Evolutionary conservation across 768 basidiomycete genomes (phyloP).

Genomic region (Lactarius pseudohatsudake): DNA sequence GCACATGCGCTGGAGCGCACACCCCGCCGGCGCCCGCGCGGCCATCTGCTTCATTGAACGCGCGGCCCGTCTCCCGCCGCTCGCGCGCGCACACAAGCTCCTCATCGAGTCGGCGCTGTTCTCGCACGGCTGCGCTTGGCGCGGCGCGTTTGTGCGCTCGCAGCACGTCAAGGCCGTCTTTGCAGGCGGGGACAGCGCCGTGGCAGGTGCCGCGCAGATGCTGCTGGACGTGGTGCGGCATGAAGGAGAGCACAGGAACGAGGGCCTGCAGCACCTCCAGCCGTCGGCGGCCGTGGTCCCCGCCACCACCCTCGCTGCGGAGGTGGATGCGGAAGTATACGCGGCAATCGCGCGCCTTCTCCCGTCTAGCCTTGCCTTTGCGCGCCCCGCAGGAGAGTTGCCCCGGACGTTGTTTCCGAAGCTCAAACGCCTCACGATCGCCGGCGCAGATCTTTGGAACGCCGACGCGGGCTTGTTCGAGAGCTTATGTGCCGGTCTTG

Average conservation of each 20-base stretch:
- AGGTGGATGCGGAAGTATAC: constrained; percentile 2
- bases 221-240: constrained; percentile 1
- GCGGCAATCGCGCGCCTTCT: constrained; percentile 18
- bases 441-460: constrained; percentile 14
- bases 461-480: constrained; percentile 12
- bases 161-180: constrained; percentile 14
- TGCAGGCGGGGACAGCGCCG: constrained; percentile 13
- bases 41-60: constrained; percentile 19
- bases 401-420: constrained; percentile 10
- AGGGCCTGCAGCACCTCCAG: neutral
- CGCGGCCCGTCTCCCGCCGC: constrained; percentile 20
- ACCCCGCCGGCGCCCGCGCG: constrained; percentile 13
- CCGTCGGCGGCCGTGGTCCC: neutral
- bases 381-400: constrained; percentile 7
- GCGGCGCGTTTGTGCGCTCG: constrained; percentile 5
- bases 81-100: constrained; percentile 11
- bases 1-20: constrained; percentile 22
- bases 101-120: constrained; percentile 21
- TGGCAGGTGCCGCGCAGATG: constrained; percentile 14
- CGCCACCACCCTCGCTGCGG: neutral
- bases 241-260: neutral
- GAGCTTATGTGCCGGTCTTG: constrained; percentile 18
- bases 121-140: constrained; percentile 12
- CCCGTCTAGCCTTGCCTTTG: constrained; percentile 14
- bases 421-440: constrained; percentile 20